A percentile compares a stretch with the other conserved stretches of the same genome.
phyloP scores from a whole-genome alignment of 345 rosid genomes.

The Viola odorata region DNA sequence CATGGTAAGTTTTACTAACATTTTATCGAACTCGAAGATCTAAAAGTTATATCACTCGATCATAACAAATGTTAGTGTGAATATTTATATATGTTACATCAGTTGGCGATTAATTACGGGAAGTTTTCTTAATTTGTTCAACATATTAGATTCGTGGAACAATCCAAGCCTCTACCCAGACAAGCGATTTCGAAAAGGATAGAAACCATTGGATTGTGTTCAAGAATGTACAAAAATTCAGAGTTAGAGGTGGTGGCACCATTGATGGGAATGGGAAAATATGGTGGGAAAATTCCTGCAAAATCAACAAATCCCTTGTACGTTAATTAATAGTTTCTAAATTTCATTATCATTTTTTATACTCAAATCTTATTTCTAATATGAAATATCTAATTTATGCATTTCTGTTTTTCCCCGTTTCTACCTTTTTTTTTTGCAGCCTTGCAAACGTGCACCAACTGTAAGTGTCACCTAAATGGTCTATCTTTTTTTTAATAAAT shows the following conservation, averaged over 20 bases:
- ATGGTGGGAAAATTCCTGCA: constrained; percentile 93
- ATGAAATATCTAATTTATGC: neutral
- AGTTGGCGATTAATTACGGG: too few relatives aligned
- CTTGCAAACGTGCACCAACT: constrained; percentile 76
- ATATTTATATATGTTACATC: neutral
- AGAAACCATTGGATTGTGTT: constrained; percentile 56
- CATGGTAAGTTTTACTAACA: constrained; percentile 36
- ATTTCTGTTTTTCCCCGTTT: neutral
- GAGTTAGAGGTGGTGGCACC: constrained; percentile 77
- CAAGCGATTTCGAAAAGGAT: constrained; percentile 44
- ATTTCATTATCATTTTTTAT: neutral
- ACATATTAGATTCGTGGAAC: constrained; percentile 55
- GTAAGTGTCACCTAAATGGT: constrained; percentile 32
- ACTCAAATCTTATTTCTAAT: neutral
- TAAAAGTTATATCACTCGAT: too few relatives aligned
- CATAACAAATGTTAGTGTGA: too few relatives aligned
- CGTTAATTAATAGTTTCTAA: neutral
- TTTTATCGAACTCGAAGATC: too few relatives aligned
- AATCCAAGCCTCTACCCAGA: constrained; percentile 47
- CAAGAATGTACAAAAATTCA: constrained; percentile 40
- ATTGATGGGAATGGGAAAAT: constrained; percentile 72
- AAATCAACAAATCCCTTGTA: constrained; percentile 64
- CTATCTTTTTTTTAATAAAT: neutral
- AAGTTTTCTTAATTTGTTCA: too few relatives aligned
- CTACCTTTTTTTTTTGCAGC: constrained; percentile 37